Base-by-base conservation (phyloP, 1,284 basidiomycete species). In the Anthracocystis setariae region DNA sequence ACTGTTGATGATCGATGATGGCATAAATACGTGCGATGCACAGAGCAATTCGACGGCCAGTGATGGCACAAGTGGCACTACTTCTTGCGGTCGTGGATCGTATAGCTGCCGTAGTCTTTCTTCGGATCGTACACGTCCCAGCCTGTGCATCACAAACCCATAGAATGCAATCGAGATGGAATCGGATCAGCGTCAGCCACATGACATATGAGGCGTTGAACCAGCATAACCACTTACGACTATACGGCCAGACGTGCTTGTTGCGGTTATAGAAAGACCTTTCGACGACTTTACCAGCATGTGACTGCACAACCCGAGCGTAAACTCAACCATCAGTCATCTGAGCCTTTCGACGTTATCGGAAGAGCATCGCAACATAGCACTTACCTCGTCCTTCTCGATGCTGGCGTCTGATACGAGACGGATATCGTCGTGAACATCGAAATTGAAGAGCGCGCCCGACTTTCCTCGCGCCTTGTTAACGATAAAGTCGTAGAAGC, bases 391-490 rank as follows among this genome's bases (percentile, higher is more conserved):
- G 80, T 99, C 94, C 85, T 98, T 98, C 84, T 98, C 95, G 64
- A 91, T 89, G 0, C 93, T 92, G 0, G 95, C 95, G 81, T 98
- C 96, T 17, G 92, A 90, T n/a, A 98, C 86, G 68, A 99, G 84
- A 5, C 96, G 91, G 10, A 98, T 91, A 82, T 99, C 95, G 81
- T 98, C 95, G 84, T 98, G 95, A 8, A 98, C 96, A 83, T 99
- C 96, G 83, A 99, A 99, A 84, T 93, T 96, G 86, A 99, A 99
- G 52, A 99, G 84, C 1, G 95, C 95, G 0, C 95, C 96, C 0
- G 94, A 97, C 84, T 98, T 98, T 20, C 96, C 96, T 25, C 96
- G 89, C 3, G 95, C 93, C 85, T 97, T 97, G 87, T 97, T 96
- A 74, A 98, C 87, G 78, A 98, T 96, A 75, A 98, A 98, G 84